Conservation (phyloP, 208 protist species). For the Trypanosoma caninum region DNA sequence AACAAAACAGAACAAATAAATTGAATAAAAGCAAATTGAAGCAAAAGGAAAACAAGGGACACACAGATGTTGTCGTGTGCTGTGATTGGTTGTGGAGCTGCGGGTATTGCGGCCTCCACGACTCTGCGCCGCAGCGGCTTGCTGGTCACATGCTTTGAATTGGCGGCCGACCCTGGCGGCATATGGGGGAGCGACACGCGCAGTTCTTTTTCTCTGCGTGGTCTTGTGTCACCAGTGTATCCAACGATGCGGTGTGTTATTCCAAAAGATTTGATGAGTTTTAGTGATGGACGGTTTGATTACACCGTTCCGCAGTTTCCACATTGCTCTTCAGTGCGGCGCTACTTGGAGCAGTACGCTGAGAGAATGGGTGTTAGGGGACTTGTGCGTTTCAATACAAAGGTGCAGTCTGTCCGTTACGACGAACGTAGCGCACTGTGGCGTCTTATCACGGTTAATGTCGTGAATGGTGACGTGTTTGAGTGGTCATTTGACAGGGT, state of each 20-base stretch:
- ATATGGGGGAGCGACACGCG: conserved; percentile 71
- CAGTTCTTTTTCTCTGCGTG: conserved; percentile 61
- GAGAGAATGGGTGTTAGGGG: conserved; percentile 56
- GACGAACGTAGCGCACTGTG: conserved; percentile 41
- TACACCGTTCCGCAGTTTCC: conserved; percentile 81
- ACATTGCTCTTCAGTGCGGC: conserved; percentile 75
- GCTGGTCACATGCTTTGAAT: conserved; percentile 86
- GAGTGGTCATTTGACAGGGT: conserved; percentile 86
- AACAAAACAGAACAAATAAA: background rate
- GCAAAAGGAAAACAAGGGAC: background rate
- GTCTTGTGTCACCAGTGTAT: conserved; percentile 73
- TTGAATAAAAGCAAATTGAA: conserved; percentile 15
- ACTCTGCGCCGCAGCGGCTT: conserved; percentile 68
- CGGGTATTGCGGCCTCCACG: conserved; percentile 74
- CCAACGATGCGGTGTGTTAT: conserved; percentile 80
- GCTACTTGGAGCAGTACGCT: conserved; percentile 76
- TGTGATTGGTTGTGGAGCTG: conserved; percentile 85
- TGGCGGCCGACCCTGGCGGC: conserved; percentile 58
- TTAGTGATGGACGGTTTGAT: conserved; percentile 82
- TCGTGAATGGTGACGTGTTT: conserved; percentile 82
- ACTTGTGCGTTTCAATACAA: conserved; percentile 86
- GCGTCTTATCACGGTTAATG: conserved; percentile 87
- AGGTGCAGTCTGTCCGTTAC: conserved; percentile 75
- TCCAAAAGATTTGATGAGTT: conserved; percentile 85
- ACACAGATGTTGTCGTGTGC: conserved; percentile 76